These are phyloP conservation scores for Lodderomyces beijingensis DNA, from an alignment of 1,139 yeast species.

Conservation along the genomic window DNA sequence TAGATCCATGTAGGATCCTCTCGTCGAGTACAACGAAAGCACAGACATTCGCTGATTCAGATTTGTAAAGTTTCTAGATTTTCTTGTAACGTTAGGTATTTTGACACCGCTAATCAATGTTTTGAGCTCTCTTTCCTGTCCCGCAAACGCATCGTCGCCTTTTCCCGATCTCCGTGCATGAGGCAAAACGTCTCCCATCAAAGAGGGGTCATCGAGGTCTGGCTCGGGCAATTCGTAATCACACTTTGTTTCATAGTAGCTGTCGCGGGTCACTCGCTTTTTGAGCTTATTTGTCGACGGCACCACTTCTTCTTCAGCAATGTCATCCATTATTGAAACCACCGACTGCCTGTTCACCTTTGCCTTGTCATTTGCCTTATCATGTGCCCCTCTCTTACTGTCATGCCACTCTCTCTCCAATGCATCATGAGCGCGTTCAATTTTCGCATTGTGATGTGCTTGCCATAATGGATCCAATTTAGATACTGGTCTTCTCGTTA, in stretches of 20 bases:
- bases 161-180: constrained; percentile 37
- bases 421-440: constrained; percentile 43
- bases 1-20: constrained; percentile 59
- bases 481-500: constrained; percentile 61
- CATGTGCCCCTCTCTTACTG: constrained; percentile 6
- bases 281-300: constrained; percentile 3
- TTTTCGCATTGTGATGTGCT: constrained; percentile 46
- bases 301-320: constrained; percentile 10
- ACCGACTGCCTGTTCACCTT: constrained; percentile 36
- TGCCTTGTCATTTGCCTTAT: constrained; percentile 11
- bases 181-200: constrained; percentile 42
- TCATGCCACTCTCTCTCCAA: constrained; percentile 33
- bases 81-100: constrained; percentile 68
- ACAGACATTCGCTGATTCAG: constrained; percentile 68
- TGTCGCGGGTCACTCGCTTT: constrained; percentile 19
- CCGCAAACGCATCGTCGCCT: constrained; percentile 14
- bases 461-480: constrained; percentile 63
- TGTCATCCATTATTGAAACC: constrained; percentile 31
- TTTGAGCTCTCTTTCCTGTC: constrained; percentile 15
- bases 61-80: constrained; percentile 57
- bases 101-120: constrained; percentile 55
- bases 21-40: constrained; percentile 65
- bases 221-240: constrained; percentile 38
- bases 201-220: constrained; percentile 32
- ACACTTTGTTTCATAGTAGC: constrained; percentile 17